A percentile compares a stretch with the other conserved stretches of the same genome.
Conservation (phyloP, 2,329 filamentous ascomycete species). For the Nakataea oryzae region DNA sequence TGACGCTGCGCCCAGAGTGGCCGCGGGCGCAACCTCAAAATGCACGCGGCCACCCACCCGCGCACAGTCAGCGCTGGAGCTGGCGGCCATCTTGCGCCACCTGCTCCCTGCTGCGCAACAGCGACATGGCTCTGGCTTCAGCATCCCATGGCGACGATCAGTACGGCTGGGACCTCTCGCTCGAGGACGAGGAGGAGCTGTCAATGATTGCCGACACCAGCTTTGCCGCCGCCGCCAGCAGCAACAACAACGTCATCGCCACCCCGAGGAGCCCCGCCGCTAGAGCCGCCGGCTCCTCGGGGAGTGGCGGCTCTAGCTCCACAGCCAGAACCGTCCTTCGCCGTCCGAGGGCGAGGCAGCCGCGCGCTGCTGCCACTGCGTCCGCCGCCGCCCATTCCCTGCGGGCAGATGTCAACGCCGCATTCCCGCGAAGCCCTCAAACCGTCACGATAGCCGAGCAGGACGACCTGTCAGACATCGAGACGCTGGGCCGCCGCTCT, state of each 20-base stretch:
- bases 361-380: background rate
- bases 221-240: background rate
- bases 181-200: conserved; percentile 31
- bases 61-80: background rate
- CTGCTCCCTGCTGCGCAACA: background rate
- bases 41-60: background rate
- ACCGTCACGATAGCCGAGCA: background rate
- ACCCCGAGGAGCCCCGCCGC: background rate
- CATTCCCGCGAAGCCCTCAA: background rate
- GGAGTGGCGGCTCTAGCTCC: background rate
- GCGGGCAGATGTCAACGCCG: background rate
- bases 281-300: background rate
- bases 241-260: background rate
- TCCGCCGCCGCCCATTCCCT: background rate
- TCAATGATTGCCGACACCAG: conserved; percentile 10
- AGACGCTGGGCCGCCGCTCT: background rate
- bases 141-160: conserved; percentile 26
- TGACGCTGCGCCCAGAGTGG: background rate
- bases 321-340: background rate
- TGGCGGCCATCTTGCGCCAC: background rate
- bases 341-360: background rate
- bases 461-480: background rate
- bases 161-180: conserved; percentile 34
- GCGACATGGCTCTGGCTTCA: conserved; percentile 5
- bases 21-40: background rate